Evolutionary conservation across 768 basidiomycete genomes (phyloP), one percentile per base, ranked within the genome.

Genomic region (Calocybe gangraenosa): DNA sequence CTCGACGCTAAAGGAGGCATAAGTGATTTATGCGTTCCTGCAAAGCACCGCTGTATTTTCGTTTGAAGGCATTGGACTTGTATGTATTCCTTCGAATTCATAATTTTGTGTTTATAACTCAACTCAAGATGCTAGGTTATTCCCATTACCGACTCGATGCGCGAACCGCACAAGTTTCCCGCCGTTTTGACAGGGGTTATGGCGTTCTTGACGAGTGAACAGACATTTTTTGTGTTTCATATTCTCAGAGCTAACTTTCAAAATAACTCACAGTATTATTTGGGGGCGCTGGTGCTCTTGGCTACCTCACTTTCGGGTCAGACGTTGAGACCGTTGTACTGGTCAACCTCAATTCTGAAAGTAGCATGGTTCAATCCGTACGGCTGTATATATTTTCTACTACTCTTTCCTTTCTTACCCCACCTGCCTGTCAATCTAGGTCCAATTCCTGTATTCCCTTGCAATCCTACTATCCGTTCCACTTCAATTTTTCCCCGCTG

Each of bases 71-170:
- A 92, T 99, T 53, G 96, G 95, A 38, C 70, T 98, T 65, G 85
- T 87, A 54, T 53, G 81, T 63, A 25, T 39, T 42, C 22, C 21
- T 20, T 20, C 15, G n/a, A 20, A 35, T n/a, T 35, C 22, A n/a
- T 34, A 23, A 5, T 19, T 47, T 37, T 37, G 37, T 9, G 33
- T 40, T 17, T 34, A 37, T 35, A 41, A 28, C 28, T 46, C 14
- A 45, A 15, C 25, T 13, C 8, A 51, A n/a, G 22, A 11, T 18
- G 2, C 22, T 59, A 86, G 77, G 71, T 99, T 51, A 90, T 99
- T 50, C 96, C 96, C 15, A 96, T 99, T 57, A 92, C 91, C 10
- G 94, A 99, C 60, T 84, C 94, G 4, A 99, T 99, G 96, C 77
- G 79, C 19, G 92, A 97, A 60, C 96, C 95, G 2, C 82, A 78